Conservation (phyloP, 805 yeast species). For the Henningerozyma blattae region DNA sequence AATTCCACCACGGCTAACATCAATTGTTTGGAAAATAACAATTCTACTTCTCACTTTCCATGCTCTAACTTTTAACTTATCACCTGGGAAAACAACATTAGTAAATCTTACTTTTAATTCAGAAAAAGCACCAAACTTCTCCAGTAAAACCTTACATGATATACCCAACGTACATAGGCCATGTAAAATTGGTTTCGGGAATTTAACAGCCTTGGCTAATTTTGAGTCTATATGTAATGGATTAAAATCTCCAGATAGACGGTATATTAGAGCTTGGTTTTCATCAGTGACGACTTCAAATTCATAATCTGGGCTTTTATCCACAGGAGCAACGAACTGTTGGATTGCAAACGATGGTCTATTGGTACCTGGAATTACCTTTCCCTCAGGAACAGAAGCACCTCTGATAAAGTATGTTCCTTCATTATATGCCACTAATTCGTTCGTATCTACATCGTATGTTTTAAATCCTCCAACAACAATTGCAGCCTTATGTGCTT, state of each 20-base stretch:
- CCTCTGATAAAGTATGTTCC: constrained; percentile 79
- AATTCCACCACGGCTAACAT: constrained; percentile 55
- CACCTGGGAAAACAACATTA: constrained; percentile 91
- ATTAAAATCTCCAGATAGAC: constrained; percentile 88
- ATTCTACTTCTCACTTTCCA: constrained; percentile 66
- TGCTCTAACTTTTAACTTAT: constrained; percentile 63
- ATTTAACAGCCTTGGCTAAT: constrained; percentile 80
- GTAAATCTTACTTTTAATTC: constrained; percentile 87
- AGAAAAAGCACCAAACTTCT: constrained; percentile 67
- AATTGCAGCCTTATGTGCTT: constrained; percentile 72
- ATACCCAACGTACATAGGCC: constrained; percentile 87
- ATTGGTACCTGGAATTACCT: constrained; percentile 33
- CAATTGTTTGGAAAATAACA: constrained; percentile 71
- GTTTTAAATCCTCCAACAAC: constrained; percentile 66
- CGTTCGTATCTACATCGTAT: constrained; percentile 55
- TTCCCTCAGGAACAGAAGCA: constrained; percentile 40
- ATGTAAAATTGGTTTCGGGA: constrained; percentile 79
- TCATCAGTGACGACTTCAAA: constrained; percentile 42
- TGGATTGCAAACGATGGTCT: constrained; percentile 52
- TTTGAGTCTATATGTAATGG: constrained; percentile 92
- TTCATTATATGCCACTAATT: constrained; percentile 64
- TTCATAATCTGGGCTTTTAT: constrained; percentile 54
- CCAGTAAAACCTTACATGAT: constrained; percentile 60
- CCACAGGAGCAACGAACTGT: constrained; percentile 47
- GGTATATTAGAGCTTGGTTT: constrained; percentile 80